phyloP scores from a whole-genome alignment of 257 asterid species.

The Voacanga thouarsii region DNA sequence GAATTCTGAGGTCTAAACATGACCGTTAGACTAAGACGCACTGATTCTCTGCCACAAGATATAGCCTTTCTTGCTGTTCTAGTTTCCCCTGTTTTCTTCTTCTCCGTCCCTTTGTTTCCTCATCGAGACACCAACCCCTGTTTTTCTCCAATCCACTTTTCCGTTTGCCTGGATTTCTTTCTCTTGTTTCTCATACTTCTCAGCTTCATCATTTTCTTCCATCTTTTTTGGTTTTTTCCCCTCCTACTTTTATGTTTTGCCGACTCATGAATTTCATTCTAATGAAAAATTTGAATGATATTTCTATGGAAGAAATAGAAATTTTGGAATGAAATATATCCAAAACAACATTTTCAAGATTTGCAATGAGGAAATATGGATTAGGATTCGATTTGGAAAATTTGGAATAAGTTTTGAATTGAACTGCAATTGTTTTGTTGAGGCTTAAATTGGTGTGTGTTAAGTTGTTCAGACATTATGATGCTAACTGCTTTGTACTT shows the following conservation, averaged over 20 bases:
- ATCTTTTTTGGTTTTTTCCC: not conserved
- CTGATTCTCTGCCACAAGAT: not conserved
- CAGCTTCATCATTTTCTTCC: not conserved
- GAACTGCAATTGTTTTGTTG: not conserved
- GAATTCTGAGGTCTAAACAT: not conserved
- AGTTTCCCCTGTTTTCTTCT: not conserved
- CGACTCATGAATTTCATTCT: not conserved
- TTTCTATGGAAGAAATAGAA: not conserved
- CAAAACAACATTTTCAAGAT: too few relatives aligned
- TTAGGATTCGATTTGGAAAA: too few relatives aligned
- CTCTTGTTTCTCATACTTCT: not conserved
- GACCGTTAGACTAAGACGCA: not conserved
- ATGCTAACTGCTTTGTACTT: not conserved
- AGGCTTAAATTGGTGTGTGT: not conserved
- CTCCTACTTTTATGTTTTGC: not conserved
- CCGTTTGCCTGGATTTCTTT: not conserved
- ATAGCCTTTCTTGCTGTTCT: not conserved
- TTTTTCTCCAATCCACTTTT: not conserved
- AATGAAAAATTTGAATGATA: not conserved
- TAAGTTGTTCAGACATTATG: not conserved
- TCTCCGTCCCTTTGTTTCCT: not conserved
- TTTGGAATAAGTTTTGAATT: not conserved
- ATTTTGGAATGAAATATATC: not conserved
- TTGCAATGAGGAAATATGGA: too few relatives aligned
- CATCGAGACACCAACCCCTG: not conserved